phyloP scores from a whole-genome alignment of 2,329 filamentous ascomycete genomes.

The Colletotrichum incanum region DNA sequence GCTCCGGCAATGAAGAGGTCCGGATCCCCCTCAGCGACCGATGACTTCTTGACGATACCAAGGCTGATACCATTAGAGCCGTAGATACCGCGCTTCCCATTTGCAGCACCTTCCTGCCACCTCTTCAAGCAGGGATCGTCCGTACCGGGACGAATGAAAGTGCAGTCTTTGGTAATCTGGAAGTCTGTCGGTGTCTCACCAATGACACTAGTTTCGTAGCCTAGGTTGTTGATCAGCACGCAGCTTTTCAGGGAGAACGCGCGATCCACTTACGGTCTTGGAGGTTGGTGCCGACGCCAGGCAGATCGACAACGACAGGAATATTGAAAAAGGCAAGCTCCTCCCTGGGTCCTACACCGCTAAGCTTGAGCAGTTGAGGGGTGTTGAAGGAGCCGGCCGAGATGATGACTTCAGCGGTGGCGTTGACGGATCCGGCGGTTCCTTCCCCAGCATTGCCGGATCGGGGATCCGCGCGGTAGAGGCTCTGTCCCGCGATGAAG shows the following conservation, averaged over 20 bases:
- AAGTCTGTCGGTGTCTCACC: slow-evolving; percentile 48
- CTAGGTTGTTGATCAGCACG: background rate
- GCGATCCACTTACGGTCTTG: slow-evolving; percentile 45
- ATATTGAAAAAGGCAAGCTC: slow-evolving; percentile 63
- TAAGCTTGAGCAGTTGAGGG: slow-evolving; percentile 63
- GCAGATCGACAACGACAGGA: slow-evolving; percentile 68
- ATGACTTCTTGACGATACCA: slow-evolving; percentile 52
- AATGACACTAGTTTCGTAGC: slow-evolving; percentile 47
- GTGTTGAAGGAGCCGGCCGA: slow-evolving; percentile 64
- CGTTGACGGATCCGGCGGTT: slow-evolving; percentile 49
- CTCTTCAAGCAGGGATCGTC: slow-evolving; percentile 54
- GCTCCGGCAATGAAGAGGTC: slow-evolving; percentile 52
- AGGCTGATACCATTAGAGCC: slow-evolving; percentile 53
- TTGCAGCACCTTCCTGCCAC: slow-evolving; percentile 48
- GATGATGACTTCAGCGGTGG: slow-evolving; percentile 63
- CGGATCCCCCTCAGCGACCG: slow-evolving; percentile 47
- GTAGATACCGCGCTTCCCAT: slow-evolving; percentile 49
- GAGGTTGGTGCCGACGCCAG: slow-evolving; percentile 73
- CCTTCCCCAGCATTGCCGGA: slow-evolving; percentile 46
- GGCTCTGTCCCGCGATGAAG: slow-evolving; percentile 56
- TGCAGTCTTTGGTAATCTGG: slow-evolving; percentile 48
- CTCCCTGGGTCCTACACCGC: slow-evolving; percentile 59
- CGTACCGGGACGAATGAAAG: slow-evolving; percentile 47
- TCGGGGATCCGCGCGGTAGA: slow-evolving; percentile 62
- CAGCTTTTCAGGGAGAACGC: background rate